Evolutionary conservation across 495 filamentous ascomycete species (phyloP).

Genomic region (Penicillium turbatum): DNA sequence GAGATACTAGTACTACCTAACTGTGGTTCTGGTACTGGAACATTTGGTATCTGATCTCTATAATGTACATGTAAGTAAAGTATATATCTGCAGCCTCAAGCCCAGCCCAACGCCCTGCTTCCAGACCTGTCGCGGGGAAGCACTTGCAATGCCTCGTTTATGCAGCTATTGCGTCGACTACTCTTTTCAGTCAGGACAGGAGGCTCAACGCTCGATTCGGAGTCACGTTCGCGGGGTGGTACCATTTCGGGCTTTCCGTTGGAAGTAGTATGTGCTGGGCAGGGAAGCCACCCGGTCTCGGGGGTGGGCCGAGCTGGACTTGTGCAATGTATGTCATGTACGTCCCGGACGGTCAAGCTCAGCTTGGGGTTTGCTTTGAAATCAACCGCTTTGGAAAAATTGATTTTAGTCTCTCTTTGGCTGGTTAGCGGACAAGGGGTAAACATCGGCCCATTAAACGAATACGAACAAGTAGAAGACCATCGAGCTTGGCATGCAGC

Average conservation of each 20-base stretch:
- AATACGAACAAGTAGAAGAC: neutral
- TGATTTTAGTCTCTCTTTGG: neutral
- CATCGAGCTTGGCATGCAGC: neutral
- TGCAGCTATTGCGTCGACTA: neutral
- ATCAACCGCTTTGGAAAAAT: no score
- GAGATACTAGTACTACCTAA: no score
- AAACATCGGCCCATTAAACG: neutral
- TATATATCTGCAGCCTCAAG: neutral
- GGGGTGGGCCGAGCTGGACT: neutral
- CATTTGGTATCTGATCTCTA: no score
- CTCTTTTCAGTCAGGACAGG: neutral
- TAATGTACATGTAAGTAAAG: no score
- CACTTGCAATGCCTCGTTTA: no score
- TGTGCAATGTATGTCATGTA: neutral
- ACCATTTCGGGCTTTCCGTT: conserved; percentile 1
- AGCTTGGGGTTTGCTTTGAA: neutral
- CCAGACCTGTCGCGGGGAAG: neutral
- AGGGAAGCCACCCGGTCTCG: neutral
- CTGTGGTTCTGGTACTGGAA: no score
- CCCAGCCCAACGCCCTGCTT: no score
- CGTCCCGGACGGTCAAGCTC: neutral
- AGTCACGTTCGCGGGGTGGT: neutral
- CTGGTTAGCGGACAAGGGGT: neutral
- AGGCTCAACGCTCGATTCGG: conserved; percentile 1
- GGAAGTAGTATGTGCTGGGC: neutral